Evolutionary conservation across 805 yeast genomes (phyloP).

Genomic region (Phaffomyces opuntiae): DNA sequence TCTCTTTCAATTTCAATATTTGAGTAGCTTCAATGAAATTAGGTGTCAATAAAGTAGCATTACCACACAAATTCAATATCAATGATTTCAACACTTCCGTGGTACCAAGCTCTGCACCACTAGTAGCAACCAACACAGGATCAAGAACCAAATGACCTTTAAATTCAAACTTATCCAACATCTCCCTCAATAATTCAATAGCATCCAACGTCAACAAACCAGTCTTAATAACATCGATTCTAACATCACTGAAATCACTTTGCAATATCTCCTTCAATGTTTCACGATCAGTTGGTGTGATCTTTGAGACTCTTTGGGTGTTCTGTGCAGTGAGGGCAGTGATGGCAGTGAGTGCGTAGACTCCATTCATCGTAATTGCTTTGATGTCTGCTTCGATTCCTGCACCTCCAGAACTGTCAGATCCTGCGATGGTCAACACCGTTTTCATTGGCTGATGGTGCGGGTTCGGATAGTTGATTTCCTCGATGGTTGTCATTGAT

Average conservation of each 20-base stretch:
- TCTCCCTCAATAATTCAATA: conserved; percentile 36
- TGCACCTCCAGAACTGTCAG: conserved; percentile 87
- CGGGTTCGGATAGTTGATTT: neutral
- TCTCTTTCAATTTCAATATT: conserved; percentile 28
- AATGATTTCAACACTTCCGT: conserved; percentile 37
- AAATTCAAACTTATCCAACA: conserved; percentile 25
- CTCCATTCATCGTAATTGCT: conserved; percentile 66
- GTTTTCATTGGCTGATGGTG: conserved; percentile 24
- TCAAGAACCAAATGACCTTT: conserved; percentile 52
- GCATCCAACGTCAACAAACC: conserved; percentile 67
- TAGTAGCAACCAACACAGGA: conserved; percentile 80
- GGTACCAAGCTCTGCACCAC: conserved; percentile 57
- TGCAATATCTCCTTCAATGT: conserved; percentile 44
- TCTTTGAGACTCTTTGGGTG: conserved; percentile 37
- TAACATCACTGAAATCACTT: conserved; percentile 52
- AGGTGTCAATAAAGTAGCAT: conserved; percentile 66
- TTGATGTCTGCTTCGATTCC: conserved; percentile 88
- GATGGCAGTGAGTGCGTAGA: conserved; percentile 71
- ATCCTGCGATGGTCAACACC: conserved; percentile 56
- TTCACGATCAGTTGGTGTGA: conserved; percentile 35
- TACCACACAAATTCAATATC: conserved; percentile 38
- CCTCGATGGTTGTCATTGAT: conserved; percentile 1
- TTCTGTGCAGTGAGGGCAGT: conserved; percentile 81
- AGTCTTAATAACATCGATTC: conserved; percentile 63
- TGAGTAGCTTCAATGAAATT: conserved; percentile 59